Evolutionary conservation across 208 protist species (phyloP), one percentile per base, ranked within the genome.

Genomic region (Acanthamoeba castellanii): DNA sequence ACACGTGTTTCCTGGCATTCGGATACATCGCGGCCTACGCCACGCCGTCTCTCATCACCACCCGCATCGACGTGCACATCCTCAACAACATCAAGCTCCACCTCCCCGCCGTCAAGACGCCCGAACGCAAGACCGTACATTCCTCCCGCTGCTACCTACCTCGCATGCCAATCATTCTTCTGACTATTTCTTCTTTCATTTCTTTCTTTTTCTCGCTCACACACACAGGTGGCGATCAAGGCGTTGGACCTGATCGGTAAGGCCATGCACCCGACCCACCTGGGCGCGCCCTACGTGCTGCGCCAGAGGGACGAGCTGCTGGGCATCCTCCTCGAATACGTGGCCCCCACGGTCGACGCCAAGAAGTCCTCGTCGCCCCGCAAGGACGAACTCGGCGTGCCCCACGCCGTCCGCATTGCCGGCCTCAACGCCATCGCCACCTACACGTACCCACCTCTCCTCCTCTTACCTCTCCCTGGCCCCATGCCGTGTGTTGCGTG

Each of bases 11-110:
- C 8, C 74, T 97, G 4, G 66, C 50, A 61, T 96, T 88, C 27
- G 96, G 96, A 30, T 96, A 97, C 70, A 59, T 70, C 1, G 70
- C 96, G 32, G 81, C 95, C n/a, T 95, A 96, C 32, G 92, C 94
- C 37, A 74, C 82, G 37, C 30, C 89, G 1, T 42, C 90, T 5
- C 92, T 97, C 3, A 94, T 97, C 25, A 85, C 89, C 1, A 95
- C 95, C n/a, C 95, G 96, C 66, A 90, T 97, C 25, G 96, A 97
- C 34, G 95, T 97, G 13, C 91, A 96, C 37, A 94, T 96, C 7
- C 8, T 96, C 74, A 85, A 72, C 47, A 64, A 87, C 68, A 64
- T 97, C 16, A 95, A 95, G 89, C 93, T 81, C 27, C 68, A 88
- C 22, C 92, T 97, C 16, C 22, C 87, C 4, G 4, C 57, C 0